Percentiles rank a stretch among this genome's conserved stretches.
phyloP scores from a whole-genome alignment of 148 eudicot genomes.

The Selenicereus undatus region DNA sequence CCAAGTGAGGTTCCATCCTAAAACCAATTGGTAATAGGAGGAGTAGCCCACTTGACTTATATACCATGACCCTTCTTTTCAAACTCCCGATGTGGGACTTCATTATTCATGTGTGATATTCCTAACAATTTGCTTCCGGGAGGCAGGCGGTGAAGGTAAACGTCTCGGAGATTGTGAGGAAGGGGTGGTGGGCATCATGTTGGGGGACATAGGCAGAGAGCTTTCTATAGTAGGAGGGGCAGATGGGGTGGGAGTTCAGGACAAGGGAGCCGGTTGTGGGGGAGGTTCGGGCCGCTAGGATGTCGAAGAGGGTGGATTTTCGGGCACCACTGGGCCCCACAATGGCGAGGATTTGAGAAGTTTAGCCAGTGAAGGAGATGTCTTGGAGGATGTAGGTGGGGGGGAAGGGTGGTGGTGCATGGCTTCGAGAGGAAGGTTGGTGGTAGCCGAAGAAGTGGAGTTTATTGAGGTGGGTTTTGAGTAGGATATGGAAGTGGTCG shows the following conservation, averaged over 20 bases:
- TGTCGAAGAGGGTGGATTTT: constrained; percentile 81
- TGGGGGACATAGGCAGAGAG: constrained; percentile 88
- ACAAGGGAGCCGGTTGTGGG: constrained; percentile 54
- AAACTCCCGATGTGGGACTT: no score
- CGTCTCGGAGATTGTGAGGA: constrained; percentile 71
- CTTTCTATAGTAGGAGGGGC: constrained; percentile 50
- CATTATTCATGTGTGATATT: no score
- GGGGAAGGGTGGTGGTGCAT: constrained; percentile 40
- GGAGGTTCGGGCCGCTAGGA: constrained; percentile 62
- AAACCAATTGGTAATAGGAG: no score
- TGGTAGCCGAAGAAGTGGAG: constrained; percentile 16
- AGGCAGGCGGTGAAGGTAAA: constrained; percentile 59
- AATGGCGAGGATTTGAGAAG: constrained; percentile 79
- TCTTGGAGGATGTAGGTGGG: constrained; percentile 63
- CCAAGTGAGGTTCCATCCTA: no score
- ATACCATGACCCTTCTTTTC: no score
- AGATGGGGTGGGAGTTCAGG: constrained; percentile 56
- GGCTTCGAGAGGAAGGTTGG: constrained; percentile 43
- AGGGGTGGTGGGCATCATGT: constrained; percentile 59
- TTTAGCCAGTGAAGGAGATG: constrained; percentile 62
- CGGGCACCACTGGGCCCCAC: constrained; percentile 95
- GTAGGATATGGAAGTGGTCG: constrained; percentile 72
- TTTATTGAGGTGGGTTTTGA: constrained; percentile 45
- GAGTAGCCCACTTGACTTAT: no score
- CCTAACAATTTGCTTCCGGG: constrained; percentile 17